These are phyloP conservation scores for Entoloma clypeatum DNA, from an alignment of 1,284 basidiomycete species.

Conservation along the genomic window DNA sequence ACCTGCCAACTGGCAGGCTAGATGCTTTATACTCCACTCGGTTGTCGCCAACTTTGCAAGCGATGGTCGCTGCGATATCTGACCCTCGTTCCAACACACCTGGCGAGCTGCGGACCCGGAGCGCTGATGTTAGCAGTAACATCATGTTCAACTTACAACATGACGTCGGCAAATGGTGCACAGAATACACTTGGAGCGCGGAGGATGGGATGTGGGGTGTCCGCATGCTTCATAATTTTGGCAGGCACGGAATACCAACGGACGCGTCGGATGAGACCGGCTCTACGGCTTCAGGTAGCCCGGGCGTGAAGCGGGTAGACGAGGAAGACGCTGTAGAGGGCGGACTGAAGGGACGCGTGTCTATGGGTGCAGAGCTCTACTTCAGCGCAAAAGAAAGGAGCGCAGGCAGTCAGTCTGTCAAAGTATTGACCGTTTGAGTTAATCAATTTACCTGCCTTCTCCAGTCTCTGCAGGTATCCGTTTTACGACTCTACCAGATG, in stretches of 20 bases:
- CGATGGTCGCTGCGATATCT: constrained; percentile 70
- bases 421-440: background rate
- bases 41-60: constrained; percentile 68
- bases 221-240: constrained; percentile 92
- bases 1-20: constrained; percentile 84
- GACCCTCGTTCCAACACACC: constrained; percentile 54
- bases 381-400: constrained; percentile 91
- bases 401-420: constrained; percentile 70
- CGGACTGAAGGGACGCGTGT: constrained; percentile 85
- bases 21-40: constrained; percentile 89
- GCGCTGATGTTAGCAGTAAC: constrained; percentile 60
- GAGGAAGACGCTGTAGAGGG: constrained; percentile 90
- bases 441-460: constrained; percentile 5
- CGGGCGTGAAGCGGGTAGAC: constrained; percentile 66
- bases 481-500: constrained; percentile 86
- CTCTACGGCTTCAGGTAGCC: constrained; percentile 20
- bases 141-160: constrained; percentile 88
- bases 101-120: constrained; percentile 40
- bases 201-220: constrained; percentile 93
- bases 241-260: constrained; percentile 41
- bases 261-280: constrained; percentile 34
- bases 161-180: constrained; percentile 89
- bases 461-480: constrained; percentile 90
- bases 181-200: constrained; percentile 93
- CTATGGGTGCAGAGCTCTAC: constrained; percentile 92